phyloP scores from a whole-genome alignment of 305 asterid genomes.

The Fraxinus floribunda region DNA sequence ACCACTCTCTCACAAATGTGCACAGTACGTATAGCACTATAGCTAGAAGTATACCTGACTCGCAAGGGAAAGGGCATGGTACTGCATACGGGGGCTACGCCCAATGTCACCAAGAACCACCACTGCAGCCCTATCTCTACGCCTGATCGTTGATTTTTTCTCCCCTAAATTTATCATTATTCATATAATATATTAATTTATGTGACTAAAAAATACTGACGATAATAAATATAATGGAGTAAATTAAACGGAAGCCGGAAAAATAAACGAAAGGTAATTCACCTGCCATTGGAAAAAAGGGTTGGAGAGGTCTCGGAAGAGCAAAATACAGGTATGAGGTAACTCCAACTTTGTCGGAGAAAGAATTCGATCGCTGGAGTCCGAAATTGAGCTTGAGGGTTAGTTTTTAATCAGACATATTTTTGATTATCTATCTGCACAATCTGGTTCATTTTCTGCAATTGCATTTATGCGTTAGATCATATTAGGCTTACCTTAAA shows the following conservation, averaged over 20 bases:
- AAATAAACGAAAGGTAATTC: background rate
- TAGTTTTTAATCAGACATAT: background rate
- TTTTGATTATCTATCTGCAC: background rate
- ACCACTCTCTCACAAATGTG: background rate
- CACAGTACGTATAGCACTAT: background rate
- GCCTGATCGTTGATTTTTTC: constrained; percentile 33
- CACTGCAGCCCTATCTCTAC: constrained; percentile 78
- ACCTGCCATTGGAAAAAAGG: background rate
- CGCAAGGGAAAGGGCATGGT: constrained; percentile 89
- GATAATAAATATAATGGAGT: no score
- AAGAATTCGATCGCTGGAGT: background rate
- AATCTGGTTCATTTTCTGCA: background rate
- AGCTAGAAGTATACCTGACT: constrained; percentile 51
- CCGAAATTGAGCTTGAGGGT: background rate
- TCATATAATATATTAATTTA: background rate
- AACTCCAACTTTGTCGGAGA: background rate
- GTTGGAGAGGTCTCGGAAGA: background rate
- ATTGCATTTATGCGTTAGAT: background rate
- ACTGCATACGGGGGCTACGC: constrained; percentile 96
- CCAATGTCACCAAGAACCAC: constrained; percentile 97
- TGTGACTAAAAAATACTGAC: background rate
- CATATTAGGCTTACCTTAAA: background rate
- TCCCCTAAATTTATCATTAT: constrained; percentile 11
- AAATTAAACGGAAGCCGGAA: background rate
- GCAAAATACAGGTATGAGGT: background rate